Evolutionary conservation across 257 asterid species (phyloP), one percentile per base, ranked within the genome.

Genomic region (Phtheirospermum japonicum): DNA sequence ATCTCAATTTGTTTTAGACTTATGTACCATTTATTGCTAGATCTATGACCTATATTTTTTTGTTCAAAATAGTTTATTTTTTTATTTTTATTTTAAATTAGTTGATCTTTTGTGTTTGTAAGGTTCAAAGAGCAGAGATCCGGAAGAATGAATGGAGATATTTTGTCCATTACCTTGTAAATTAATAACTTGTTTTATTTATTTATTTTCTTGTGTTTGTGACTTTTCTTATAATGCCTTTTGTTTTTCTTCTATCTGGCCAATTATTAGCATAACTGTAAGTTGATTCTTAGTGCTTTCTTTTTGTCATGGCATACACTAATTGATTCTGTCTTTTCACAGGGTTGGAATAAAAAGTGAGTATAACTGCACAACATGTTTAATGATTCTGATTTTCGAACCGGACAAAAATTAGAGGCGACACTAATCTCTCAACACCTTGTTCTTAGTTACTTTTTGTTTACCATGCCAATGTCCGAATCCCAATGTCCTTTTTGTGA

Each of bases 311-410:
- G 62, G 49, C 61, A 36, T 37, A 20, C 12, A 28, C 66, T 71
- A 40, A 40, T 40, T 11, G 14, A 6, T 46, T 14, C 53, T 46
- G 70, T 62, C 52, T 62, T 32, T 59, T 68, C 72, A 79, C 94
- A 93, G 99, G 99, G 99, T 34, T 93, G 99, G 99, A 93, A 81
- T 75, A 87, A 93, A 80, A 93, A 85, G 99, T 93, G 86, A 85
- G 99, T 80, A 42, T 71, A 43, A 49, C 59, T 71, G 56, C n/a
- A 51, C 69, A 16, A 46, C 64, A 33, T 33, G 36, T 68, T 61
- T 20, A 76, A 23, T 57, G 36, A 59, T 61, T 64, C 40, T 42
- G 40, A 49, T 31, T 67, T 57, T 51, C 53, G 63, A 59, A 49
- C 26, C 39, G 61, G 54, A 48, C 26, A 58, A 31, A 69, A 33